Evolutionary conservation across 495 filamentous ascomycete genomes (phyloP), one percentile per base, ranked within the genome.

Genomic region (Daldinia grandis): DNA sequence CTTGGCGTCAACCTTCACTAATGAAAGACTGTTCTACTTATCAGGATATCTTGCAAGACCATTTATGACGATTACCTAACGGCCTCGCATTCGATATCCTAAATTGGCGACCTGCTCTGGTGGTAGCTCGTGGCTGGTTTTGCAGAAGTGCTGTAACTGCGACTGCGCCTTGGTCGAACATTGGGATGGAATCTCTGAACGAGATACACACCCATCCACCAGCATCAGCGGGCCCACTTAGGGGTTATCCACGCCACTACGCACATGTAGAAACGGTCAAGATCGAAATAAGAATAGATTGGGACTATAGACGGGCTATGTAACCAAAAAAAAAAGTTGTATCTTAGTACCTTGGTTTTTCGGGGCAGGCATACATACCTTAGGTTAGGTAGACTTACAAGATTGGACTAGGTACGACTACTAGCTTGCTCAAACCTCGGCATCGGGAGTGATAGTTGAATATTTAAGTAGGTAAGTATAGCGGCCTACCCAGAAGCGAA

Each of bases 401-500:
- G 15, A 25, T 50, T 50, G 44, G 44, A 25, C 24, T 12, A 50
- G 44, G 44, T 25, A 21, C 21, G 17, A 17, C 24, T 50, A 8
- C 17, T 50, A 25, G 24, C 44, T 21, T 21, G 19, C 21, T 15
- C 21, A 21, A 50, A 8, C 44, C 44, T 50, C 44, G 44, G 44
- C 4, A 25, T 50, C 17, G 2, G 21, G 44, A 25, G 8, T 50
- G 19, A 15, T 15, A 21, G 24, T 50, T 50, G 19, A 50, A 50
- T 50, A 50, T 50, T 50, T 50, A 50, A 50, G 44, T 50, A 50
- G 17, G 44, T 4, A 50, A 21, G 44, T 21, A 50, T 50, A 50
- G 21, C 44, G 25, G 25, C 42, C 42, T 49, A 14, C 19, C 19
- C 12, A 25, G 19, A 24, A 25, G 17, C 19, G 19, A 50, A 14